A percentile compares a stretch with the other conserved stretches of the same genome.
Evolutionary conservation across 805 yeast genomes (phyloP).

Genomic region (Cephaloascus albidus): DNA sequence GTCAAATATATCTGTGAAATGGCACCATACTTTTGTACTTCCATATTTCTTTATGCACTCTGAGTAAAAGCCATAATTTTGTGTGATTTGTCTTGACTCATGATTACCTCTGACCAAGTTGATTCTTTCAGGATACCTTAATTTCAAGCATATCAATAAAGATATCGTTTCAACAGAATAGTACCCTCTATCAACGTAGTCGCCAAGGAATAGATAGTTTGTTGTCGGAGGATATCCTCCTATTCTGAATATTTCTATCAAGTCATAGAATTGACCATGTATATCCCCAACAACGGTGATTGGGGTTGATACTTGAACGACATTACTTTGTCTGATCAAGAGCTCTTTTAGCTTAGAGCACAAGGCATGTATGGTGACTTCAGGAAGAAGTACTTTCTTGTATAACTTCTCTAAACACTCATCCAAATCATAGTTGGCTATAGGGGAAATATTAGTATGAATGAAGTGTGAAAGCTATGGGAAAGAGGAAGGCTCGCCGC

Average conservation of each 20-base stretch:
- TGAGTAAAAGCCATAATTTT: constrained; percentile 92
- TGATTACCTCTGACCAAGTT: constrained; percentile 88
- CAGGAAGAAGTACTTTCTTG: constrained; percentile 59
- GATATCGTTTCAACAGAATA: constrained; percentile 91
- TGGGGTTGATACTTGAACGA: constrained; percentile 75
- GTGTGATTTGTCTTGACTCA: constrained; percentile 94
- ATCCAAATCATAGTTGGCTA: constrained; percentile 41
- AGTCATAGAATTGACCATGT: constrained; percentile 94
- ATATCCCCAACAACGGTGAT: constrained; percentile 96
- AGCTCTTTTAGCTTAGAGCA: constrained; percentile 80
- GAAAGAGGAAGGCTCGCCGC: no score
- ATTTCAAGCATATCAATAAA: constrained; percentile 68
- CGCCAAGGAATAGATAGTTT: constrained; percentile 87
- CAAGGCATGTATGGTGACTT: constrained; percentile 56
- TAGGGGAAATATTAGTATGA: background rate
- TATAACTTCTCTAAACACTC: constrained; percentile 61
- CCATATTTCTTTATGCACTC: constrained; percentile 92
- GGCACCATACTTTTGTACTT: constrained; percentile 66
- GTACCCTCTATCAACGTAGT: constrained; percentile 92
- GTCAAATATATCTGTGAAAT: constrained; percentile 89
- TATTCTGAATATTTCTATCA: constrained; percentile 83
- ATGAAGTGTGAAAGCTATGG: no score
- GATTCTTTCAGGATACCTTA: constrained; percentile 81
- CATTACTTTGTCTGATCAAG: constrained; percentile 74
- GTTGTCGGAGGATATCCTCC: constrained; percentile 94